Conservation (phyloP, 495 filamentous ascomycete genomes). For the Aspergillus campestris region DNA sequence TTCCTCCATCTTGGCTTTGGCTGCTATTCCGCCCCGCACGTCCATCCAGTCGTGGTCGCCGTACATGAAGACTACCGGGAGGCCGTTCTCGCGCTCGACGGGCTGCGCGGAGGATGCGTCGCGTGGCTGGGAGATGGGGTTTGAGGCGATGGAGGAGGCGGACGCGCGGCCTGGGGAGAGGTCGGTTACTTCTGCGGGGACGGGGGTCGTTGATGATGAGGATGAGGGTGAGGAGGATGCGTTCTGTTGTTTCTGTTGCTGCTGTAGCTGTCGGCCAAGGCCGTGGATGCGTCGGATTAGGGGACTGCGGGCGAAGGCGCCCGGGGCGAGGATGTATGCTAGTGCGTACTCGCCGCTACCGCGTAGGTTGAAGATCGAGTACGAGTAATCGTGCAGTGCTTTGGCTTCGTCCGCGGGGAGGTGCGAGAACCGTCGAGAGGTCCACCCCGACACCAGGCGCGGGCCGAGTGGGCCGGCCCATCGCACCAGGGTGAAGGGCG, state of each 20-base stretch:
- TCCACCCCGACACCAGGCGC: conserved; percentile 90
- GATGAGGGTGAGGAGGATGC: conserved; percentile 12
- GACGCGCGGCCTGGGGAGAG: conserved; percentile 3
- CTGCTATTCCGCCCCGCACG: conserved; percentile 71
- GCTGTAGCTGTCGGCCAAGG: conserved; percentile 62
- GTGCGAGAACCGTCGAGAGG: conserved; percentile 81
- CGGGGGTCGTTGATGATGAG: no score
- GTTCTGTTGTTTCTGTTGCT: conserved; percentile 24
- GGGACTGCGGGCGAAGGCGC: conserved; percentile 83
- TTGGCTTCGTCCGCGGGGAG: conserved; percentile 73
- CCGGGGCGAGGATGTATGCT: conserved; percentile 85
- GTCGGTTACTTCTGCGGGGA: no score
- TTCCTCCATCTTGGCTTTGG: conserved; percentile 70
- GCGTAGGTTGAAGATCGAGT: conserved; percentile 84
- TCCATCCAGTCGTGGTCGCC: conserved; percentile 99
- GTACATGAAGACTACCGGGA: conserved; percentile 88
- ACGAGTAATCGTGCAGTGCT: conserved; percentile 83
- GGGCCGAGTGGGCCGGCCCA: conserved; percentile 89
- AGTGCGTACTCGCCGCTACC: conserved; percentile 95
- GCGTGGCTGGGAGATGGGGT: background rate
- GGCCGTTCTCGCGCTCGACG: conserved; percentile 55
- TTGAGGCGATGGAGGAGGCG: conserved; percentile 6
- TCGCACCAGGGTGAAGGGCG: conserved; percentile 83
- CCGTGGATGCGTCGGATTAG: conserved; percentile 78
- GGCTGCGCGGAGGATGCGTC: conserved; percentile 5